A percentile compares a stretch with the other conserved stretches of the same genome.
These are phyloP conservation scores for Pythium rhizo-oryzae DNA, from an alignment of 352 stramenopile genomes.

Conservation along the genomic window DNA sequence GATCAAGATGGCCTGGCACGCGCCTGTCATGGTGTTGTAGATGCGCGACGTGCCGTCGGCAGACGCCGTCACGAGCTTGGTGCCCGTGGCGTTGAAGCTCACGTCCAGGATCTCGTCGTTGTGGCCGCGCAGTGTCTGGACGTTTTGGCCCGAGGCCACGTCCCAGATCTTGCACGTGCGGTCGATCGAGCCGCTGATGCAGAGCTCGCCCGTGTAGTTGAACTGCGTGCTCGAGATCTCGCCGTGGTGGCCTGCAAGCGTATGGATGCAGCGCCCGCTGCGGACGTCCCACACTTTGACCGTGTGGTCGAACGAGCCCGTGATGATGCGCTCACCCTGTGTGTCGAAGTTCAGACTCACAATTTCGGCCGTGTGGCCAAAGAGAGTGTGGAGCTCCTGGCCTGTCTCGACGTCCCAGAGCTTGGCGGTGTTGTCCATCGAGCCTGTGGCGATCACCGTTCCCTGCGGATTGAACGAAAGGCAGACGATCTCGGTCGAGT, in stretches of 20 bases:
- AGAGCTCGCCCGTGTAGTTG: constrained; percentile 93
- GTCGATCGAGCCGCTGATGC: constrained; percentile 94
- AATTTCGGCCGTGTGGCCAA: constrained; percentile 95
- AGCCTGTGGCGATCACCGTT: constrained; percentile 89
- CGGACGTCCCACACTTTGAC: constrained; percentile 92
- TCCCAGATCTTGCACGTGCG: constrained; percentile 96
- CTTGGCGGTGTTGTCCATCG: constrained; percentile 96
- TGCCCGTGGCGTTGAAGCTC: constrained; percentile 93
- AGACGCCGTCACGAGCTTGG: constrained; percentile 94
- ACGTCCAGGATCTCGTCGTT: constrained; percentile 97
- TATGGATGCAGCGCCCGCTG: constrained; percentile 91
- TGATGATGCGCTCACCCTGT: constrained; percentile 93
- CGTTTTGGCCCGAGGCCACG: constrained; percentile 88
- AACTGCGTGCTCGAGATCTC: constrained; percentile 96
- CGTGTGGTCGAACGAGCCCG: constrained; percentile 95
- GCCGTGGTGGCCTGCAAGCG: constrained; percentile 92
- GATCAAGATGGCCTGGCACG: constrained; percentile 94
- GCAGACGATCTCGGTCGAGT: constrained; percentile 96
- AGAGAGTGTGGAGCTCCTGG: constrained; percentile 93
- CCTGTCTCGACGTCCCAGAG: constrained; percentile 96
- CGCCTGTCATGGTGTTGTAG: constrained; percentile 97
- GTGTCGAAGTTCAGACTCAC: constrained; percentile 95
- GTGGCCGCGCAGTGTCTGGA: constrained; percentile 93
- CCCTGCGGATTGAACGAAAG: constrained; percentile 95
- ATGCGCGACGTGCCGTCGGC: constrained; percentile 93